Base-by-base conservation (phyloP, 169 alveolate genomes). In the Babesia bovis region DNA sequence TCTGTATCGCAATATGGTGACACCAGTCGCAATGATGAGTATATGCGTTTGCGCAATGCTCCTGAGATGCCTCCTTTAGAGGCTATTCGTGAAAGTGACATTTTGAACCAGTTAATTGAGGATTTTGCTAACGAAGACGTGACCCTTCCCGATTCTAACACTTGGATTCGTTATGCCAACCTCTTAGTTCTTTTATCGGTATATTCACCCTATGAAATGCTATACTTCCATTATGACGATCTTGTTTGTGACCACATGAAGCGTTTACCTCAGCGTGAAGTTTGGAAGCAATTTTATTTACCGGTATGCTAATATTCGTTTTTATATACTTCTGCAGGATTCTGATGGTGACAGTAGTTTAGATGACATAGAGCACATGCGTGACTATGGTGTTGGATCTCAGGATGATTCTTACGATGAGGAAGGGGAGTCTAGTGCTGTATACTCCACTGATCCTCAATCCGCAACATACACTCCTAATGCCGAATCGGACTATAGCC, bases 51-150 rank as follows among this genome's bases (percentile, higher is more conserved):
- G 9, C 25, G 88, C 25, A 71, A 72, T 32, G 85, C 84, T 15
- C 88, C 88, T 2, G 88, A 81, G 17, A 81, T 81, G 88, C 88
- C 88, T 5, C 88, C 88, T 1, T 68, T 81, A 53, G 88, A 81
- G 70, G 88, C 88, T 0, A 81, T 81, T 23, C 65, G 88, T 0
- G 88, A 81, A 51, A 81, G 88, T 50, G 53, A 69, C 26, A 23
- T 81, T 0, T 42, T 81, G 42, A 71, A 81, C 59, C 38, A 45
- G 40, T 42, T 81, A 45, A 61, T 81, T 9, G 84, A 81, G 26
- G 84, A 81, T 23, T 81, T 81, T 33, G 23, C 88, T 2, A 71
- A 71, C 33, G 67, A 44, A 51, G 84, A 81, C 35, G 1, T 57
- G 7, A 13, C 47, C 10, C 52, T 81, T 1, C 70, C 65, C 12